Percentiles rank a stretch among this genome's conserved stretches.
Evolutionary conservation across 1,284 basidiomycete genomes (phyloP).

Genomic region (Leccinum ponderosum): DNA sequence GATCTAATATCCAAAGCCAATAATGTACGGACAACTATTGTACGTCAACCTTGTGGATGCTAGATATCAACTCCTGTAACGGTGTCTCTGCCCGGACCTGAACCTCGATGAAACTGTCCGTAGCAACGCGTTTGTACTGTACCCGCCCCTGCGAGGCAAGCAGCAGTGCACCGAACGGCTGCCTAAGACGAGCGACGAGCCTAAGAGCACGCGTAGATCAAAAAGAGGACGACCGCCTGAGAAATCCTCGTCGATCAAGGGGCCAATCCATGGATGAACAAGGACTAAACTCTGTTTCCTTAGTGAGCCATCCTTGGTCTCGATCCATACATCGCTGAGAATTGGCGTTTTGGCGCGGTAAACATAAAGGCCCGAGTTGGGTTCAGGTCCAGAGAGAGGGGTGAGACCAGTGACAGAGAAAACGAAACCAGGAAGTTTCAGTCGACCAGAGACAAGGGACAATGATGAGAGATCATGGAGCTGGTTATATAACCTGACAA

Average conservation of each 20-base stretch:
- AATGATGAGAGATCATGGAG: not conserved
- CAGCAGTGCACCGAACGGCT: not conserved
- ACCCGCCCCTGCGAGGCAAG: not conserved
- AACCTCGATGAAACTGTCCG: not conserved
- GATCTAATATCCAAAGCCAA: not conserved
- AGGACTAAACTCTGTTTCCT: not conserved
- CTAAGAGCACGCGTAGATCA: not conserved
- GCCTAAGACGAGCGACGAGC: not conserved
- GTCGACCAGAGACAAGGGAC: not conserved
- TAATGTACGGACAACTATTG: not conserved
- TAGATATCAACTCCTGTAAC: not conserved
- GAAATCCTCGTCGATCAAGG: not conserved
- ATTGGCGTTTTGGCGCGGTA: too few species aligned
- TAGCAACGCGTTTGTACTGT: not conserved
- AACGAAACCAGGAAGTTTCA: not conserved
- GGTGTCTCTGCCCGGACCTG: not conserved
- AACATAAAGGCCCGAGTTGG: too few species aligned
- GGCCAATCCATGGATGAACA: not conserved
- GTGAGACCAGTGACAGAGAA: not conserved
- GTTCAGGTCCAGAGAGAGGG: not conserved
- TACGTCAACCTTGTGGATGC: not conserved
- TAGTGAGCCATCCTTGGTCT: too few species aligned
- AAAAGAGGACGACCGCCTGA: not conserved
- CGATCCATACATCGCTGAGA: too few species aligned
- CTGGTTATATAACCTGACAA: not conserved